These are phyloP conservation scores for Agapanthus africanus DNA, from an alignment of 106 monocot genomes.

Conservation along the genomic window DNA sequence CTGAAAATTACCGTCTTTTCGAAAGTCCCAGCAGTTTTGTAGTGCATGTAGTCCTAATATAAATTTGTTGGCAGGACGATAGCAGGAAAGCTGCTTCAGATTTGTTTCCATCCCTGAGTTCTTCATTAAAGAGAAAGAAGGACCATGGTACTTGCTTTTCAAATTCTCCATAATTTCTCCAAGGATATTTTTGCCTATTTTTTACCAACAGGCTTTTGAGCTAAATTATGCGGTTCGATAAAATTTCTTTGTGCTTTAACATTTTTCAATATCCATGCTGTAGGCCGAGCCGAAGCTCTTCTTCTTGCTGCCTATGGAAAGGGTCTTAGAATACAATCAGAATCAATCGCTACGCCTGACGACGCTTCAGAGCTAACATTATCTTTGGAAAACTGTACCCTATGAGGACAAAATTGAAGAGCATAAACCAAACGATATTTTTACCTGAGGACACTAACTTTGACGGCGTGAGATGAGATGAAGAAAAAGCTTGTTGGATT, in stretches of 20 bases:
- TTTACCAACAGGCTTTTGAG: too few species aligned
- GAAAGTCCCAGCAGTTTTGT: neutral
- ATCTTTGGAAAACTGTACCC: too few species aligned
- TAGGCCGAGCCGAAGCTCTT: slow-evolving; percentile 97
- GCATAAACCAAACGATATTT: too few species aligned
- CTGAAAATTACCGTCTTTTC: neutral
- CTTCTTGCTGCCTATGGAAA: slow-evolving; percentile 94
- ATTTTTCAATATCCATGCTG: neutral
- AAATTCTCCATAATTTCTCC: neutral
- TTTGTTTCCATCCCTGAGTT: slow-evolving; percentile 68
- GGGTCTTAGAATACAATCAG: slow-evolving; percentile 31
- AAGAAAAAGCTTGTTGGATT: too few species aligned
- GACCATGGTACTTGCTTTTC: slow-evolving; percentile 65
- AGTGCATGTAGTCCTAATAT: neutral
- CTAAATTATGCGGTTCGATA: too few species aligned
- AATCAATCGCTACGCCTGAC: neutral
- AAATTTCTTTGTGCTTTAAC: neutral
- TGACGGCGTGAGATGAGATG: too few species aligned
- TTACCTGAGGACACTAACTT: too few species aligned
- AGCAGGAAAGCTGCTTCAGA: slow-evolving; percentile 69
- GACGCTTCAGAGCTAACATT: too few species aligned
- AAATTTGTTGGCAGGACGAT: slow-evolving; percentile 56
- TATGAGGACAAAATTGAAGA: too few species aligned
- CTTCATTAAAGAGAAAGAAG: slow-evolving; percentile 75
- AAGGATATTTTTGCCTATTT: too few species aligned